Conservation (phyloP, 441 rosid genomes). For the Croton laevigatus region DNA sequence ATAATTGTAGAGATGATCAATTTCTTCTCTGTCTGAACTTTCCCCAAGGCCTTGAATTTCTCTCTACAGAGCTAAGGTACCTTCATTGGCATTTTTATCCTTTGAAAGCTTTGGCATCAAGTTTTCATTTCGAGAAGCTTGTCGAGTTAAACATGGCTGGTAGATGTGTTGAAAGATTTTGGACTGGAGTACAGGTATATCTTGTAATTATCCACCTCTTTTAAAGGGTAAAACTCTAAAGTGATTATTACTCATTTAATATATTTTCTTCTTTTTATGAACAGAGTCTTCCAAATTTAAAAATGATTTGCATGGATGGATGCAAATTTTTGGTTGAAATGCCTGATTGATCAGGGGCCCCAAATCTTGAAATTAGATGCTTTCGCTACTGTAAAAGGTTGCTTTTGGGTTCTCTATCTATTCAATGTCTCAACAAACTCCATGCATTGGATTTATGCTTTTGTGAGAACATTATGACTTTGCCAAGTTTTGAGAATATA, state of each 20-base stretch:
- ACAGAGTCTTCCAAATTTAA: background rate
- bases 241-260: no score
- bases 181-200: slow-evolving; percentile 26
- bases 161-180: slow-evolving; percentile 16
- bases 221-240: no score
- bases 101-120: background rate
- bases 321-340: background rate
- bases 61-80: background rate
- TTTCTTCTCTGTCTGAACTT: background rate
- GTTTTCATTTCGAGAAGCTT: background rate
- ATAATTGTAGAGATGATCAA: background rate
- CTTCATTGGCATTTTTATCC: background rate
- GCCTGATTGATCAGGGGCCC: background rate
- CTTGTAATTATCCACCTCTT: no score
- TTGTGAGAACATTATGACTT: background rate
- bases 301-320: background rate
- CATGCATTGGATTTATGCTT: background rate
- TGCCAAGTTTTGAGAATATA: no score
- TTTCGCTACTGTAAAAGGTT: background rate
- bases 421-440: no score
- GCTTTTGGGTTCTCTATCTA: background rate
- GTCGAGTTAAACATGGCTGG: background rate
- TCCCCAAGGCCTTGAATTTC: background rate
- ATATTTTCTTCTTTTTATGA: no score
- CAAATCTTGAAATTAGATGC: background rate